Conservation (phyloP, 1,139 yeast genomes). For the Magnusiomyces tetraspermus region DNA sequence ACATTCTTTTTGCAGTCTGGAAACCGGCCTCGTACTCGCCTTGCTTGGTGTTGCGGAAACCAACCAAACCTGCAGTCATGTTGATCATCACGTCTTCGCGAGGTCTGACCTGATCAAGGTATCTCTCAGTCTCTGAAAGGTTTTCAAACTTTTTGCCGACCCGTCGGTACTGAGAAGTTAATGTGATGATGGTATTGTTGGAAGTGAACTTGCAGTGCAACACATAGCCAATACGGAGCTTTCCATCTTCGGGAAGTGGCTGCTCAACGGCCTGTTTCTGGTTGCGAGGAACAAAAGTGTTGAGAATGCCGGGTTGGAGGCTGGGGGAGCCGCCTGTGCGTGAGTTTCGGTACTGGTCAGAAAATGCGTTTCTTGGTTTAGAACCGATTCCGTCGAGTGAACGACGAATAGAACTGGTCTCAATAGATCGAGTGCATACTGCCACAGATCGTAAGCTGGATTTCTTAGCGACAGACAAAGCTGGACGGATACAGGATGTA, state of each 20-base stretch:
- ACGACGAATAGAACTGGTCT: too few species aligned
- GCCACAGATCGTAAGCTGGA: too few species aligned
- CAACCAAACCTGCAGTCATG: constrained; percentile 38
- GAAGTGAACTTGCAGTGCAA: constrained; percentile 67
- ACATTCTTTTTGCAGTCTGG: constrained; percentile 69
- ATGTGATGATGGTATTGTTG: constrained; percentile 75
- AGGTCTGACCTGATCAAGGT: constrained; percentile 66
- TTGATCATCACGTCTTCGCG: constrained; percentile 67
- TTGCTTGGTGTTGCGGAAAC: constrained; percentile 43
- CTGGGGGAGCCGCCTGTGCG: too few species aligned
- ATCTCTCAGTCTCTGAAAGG: constrained; percentile 57
- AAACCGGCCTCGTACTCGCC: constrained; percentile 94
- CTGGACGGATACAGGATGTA: too few species aligned
- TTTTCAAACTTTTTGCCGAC: constrained; percentile 32
- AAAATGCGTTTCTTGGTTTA: too few species aligned
- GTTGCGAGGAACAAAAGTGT: not conserved
- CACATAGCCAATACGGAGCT: constrained; percentile 46
- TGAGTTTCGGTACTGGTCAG: too few species aligned
- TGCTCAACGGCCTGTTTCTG: not conserved
- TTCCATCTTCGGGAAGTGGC: constrained; percentile 18
- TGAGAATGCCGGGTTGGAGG: too few species aligned
- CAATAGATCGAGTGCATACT: too few species aligned
- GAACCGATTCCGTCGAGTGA: too few species aligned
- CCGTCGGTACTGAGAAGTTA: constrained; percentile 55
- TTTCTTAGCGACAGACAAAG: too few species aligned